Evolutionary conservation across 441 rosid species (phyloP).

Genomic region (Gossypium laxum): DNA sequence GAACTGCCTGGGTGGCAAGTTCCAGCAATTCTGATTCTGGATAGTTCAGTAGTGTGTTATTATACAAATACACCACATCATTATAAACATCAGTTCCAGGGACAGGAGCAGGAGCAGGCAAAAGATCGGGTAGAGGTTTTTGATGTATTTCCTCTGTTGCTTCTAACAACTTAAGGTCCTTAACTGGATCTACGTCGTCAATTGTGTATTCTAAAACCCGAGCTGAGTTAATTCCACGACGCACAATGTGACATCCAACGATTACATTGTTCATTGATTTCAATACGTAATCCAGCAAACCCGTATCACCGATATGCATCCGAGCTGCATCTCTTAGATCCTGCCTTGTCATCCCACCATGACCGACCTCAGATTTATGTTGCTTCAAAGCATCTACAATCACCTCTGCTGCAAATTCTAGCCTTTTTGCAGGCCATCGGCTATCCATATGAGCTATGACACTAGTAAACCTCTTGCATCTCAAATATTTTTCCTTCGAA

Average conservation of each 20-base stretch:
- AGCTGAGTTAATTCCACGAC: constrained; percentile 46
- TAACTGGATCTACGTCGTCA: constrained; percentile 30
- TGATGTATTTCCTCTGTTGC: constrained; percentile 14
- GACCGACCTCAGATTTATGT: constrained; percentile 28
- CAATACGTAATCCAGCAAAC: constrained; percentile 72
- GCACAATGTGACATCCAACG: constrained; percentile 43
- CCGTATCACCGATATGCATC: constrained; percentile 80
- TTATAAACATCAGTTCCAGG: constrained; percentile 42
- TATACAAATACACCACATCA: constrained; percentile 46
- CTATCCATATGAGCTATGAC: constrained; percentile 50
- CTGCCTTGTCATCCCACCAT: constrained; percentile 70
- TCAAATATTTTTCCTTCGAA: constrained; percentile 28
- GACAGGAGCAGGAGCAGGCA: constrained; percentile 10
- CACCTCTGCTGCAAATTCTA: constrained; percentile 65
- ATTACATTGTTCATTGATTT: constrained; percentile 74
- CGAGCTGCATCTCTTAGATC: constrained; percentile 85
- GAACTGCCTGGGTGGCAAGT: constrained; percentile 41
- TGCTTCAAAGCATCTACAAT: constrained; percentile 54
- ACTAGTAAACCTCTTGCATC: constrained; percentile 31
- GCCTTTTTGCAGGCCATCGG: constrained; percentile 77
- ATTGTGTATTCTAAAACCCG: constrained; percentile 67
- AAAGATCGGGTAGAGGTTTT: constrained; percentile 17
- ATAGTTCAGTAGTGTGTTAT: constrained; percentile 40
- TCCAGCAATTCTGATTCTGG: constrained; percentile 41
- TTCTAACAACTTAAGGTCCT: constrained; percentile 9